Evolutionary conservation across 73 alveolate species (phyloP).

Genomic region (Tetrahymena malaccensis): DNA sequence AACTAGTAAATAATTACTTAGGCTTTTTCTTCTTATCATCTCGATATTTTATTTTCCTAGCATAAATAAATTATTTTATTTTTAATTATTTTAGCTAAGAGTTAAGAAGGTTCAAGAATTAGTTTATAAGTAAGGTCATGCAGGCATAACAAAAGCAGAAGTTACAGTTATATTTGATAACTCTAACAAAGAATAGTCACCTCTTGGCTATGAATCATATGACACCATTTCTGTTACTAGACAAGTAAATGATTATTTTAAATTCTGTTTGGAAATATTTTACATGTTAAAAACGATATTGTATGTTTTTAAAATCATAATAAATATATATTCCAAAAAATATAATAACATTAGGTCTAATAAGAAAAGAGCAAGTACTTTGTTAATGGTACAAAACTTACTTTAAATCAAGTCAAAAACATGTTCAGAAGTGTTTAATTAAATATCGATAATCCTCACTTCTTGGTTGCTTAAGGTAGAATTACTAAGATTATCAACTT

Average conservation of each 20-base stretch:
- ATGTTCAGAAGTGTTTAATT: constrained; percentile 82
- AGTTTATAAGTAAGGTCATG: constrained; percentile 96
- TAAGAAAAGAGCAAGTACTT: constrained; percentile 79
- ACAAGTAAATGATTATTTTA: neutral
- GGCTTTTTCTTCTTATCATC: no score
- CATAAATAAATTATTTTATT: neutral
- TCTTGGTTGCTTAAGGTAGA: constrained; percentile 98
- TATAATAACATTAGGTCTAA: neutral
- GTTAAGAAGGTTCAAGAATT: constrained; percentile 93
- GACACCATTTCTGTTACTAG: constrained; percentile 43
- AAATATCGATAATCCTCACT: constrained; percentile 97
- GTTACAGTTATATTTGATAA: constrained; percentile 95
- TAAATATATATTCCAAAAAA: neutral
- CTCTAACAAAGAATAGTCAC: constrained; percentile 70
- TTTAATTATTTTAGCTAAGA: constrained; percentile 73
- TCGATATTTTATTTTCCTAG: neutral
- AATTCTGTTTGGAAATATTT: neutral
- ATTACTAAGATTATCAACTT: constrained; percentile 96
- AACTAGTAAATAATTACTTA: neutral
- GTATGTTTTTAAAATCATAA: neutral
- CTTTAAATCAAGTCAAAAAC: constrained; percentile 72
- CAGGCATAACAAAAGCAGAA: constrained; percentile 96
- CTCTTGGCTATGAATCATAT: constrained; percentile 63
- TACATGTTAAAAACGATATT: neutral
- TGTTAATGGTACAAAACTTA: constrained; percentile 78